Percentiles rank a stretch among this genome's conserved stretches.
These are phyloP conservation scores for Phytophthora chlamydospora DNA, from an alignment of 352 stramenopile genomes.

Conservation along the genomic window DNA sequence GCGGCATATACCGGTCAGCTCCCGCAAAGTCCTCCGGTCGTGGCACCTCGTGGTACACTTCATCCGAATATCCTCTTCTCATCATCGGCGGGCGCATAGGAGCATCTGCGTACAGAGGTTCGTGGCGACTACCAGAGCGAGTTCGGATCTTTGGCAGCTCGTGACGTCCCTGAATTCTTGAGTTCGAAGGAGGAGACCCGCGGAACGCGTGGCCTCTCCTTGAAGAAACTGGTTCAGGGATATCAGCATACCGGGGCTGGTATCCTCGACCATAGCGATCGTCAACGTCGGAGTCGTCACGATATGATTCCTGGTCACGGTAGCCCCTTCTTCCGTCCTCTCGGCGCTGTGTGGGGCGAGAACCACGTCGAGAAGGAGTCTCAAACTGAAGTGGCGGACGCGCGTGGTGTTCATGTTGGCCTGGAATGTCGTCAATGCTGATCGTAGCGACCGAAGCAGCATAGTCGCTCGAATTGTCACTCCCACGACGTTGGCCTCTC, in stretches of 20 bases:
- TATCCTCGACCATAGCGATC: constrained; percentile 10
- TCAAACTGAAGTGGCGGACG: constrained; percentile 29
- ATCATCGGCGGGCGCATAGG: constrained; percentile 11
- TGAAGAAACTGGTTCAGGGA: constrained; percentile 1
- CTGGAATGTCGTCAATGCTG: constrained; percentile 37
- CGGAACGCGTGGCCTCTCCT: constrained; percentile 21
- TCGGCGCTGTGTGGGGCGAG: constrained; percentile 5
- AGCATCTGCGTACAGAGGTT: constrained; percentile 10
- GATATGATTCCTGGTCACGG: constrained; percentile 11
- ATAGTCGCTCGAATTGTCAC: constrained; percentile 14
- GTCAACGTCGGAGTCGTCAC: constrained; percentile 8
- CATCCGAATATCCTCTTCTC: constrained; percentile 25
- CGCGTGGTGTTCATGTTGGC: constrained; percentile 26
- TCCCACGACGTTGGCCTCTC: constrained; percentile 16
- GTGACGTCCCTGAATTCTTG: constrained; percentile 6
- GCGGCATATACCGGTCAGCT: constrained; percentile 8
- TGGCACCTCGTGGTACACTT: constrained; percentile 4
- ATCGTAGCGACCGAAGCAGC: constrained; percentile 33
- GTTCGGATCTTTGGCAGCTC: constrained; percentile 22
- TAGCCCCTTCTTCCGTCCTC: constrained; percentile 19
- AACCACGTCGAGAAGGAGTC: constrained; percentile 11
- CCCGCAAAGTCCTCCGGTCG: constrained; percentile 5
- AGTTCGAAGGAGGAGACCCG: constrained; percentile 9
- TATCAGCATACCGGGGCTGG: constrained; percentile 15
- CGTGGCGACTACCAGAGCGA: constrained; percentile 21